phyloP scores from a whole-genome alignment of 2,329 filamentous ascomycete genomes.

The Penicillium sp. region DNA sequence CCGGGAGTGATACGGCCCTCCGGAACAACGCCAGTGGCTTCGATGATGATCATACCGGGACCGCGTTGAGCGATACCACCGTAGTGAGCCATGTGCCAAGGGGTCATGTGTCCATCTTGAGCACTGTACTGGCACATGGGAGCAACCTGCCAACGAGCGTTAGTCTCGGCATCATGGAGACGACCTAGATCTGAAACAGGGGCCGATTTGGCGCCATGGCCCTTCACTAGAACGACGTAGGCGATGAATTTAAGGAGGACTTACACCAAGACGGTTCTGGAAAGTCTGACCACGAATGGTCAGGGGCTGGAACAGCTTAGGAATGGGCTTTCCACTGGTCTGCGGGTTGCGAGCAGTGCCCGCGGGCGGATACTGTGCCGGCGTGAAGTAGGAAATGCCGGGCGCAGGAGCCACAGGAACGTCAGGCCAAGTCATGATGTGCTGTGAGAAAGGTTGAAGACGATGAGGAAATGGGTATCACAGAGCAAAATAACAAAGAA shows the following conservation, averaged over 20 bases:
- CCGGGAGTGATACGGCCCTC: conserved; percentile 74
- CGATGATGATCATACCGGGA: conserved; percentile 68
- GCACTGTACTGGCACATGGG: conserved; percentile 63
- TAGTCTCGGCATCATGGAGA: neutral
- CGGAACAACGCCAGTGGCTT: conserved; percentile 69
- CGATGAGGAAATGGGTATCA: neutral
- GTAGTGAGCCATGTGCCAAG: conserved; percentile 78
- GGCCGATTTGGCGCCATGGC: neutral
- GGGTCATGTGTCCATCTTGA: conserved; percentile 64
- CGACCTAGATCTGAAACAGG: neutral
- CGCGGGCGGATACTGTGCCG: conserved; percentile 32
- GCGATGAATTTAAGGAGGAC: conserved; percentile 5
- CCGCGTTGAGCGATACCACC: conserved; percentile 73
- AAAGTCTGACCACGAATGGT: conserved; percentile 55
- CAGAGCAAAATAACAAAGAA: neutral
- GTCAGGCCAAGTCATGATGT: conserved; percentile 26
- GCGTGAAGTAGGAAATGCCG: conserved; percentile 40
- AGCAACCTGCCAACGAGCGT: conserved; percentile 20
- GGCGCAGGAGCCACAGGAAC: conserved; percentile 32
- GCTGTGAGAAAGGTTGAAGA: neutral
- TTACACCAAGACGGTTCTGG: conserved; percentile 58
- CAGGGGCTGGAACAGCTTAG: conserved; percentile 55
- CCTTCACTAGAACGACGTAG: too few relatives aligned
- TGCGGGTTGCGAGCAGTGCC: conserved; percentile 39
- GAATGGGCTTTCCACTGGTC: conserved; percentile 36